Conservation (phyloP, 495 filamentous ascomycete genomes). For the Lophiotrema nucula region DNA sequence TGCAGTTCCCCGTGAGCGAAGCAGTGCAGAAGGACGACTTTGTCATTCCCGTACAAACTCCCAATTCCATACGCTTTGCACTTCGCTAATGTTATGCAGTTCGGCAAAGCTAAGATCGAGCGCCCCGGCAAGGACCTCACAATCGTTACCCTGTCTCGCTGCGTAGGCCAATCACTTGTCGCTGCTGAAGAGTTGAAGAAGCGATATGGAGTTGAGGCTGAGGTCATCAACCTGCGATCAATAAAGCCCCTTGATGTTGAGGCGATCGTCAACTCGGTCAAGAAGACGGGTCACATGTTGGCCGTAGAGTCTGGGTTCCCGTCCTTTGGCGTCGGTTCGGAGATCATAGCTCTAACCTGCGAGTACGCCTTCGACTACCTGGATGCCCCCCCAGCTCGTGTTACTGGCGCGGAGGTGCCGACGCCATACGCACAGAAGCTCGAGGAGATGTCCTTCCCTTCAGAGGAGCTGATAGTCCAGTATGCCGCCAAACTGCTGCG, state of each 20-base stretch:
- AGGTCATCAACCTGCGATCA: conserved; percentile 97
- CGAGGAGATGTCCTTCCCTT: conserved; percentile 90
- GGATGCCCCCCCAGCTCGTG: conserved; percentile 84
- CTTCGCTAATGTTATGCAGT: conserved; percentile 36
- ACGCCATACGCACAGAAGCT: conserved; percentile 87
- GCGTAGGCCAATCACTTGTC: conserved; percentile 85
- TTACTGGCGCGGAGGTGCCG: conserved; percentile 94
- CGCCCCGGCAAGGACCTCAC: conserved; percentile 93
- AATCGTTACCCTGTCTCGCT: conserved; percentile 89
- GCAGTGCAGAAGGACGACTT: conserved; percentile 94
- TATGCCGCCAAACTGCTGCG: conserved; percentile 82
- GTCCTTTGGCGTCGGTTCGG: conserved; percentile 83
- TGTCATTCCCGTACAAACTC: conserved; percentile 65
- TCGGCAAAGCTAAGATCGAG: conserved; percentile 99
- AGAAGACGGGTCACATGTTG: conserved; percentile 94
- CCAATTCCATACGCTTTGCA: conserved; percentile 26
- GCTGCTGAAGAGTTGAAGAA: conserved; percentile 88
- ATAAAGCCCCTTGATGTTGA: conserved; percentile 96
- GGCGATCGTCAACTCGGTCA: conserved; percentile 89
- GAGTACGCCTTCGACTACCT: conserved; percentile 99
- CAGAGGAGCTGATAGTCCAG: conserved; percentile 75
- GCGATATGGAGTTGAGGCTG: conserved; percentile 92
- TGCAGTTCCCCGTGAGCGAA: conserved; percentile 91
- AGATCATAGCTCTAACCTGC: conserved; percentile 91
- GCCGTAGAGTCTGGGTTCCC: conserved; percentile 95